Evolutionary conservation across 805 yeast species (phyloP), one percentile per base, ranked within the genome.

Genomic region (Wickerhamomyces ciferrii): DNA sequence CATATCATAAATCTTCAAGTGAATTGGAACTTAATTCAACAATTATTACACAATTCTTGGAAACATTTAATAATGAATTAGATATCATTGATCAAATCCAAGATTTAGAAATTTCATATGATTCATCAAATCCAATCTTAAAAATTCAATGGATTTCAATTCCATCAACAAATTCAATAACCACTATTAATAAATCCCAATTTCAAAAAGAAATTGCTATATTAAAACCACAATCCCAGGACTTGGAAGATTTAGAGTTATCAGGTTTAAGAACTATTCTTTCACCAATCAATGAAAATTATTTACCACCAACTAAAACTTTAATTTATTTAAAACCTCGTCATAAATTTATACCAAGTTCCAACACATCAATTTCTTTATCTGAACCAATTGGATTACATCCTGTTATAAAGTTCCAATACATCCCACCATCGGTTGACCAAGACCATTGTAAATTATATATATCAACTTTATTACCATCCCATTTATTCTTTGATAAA

Each of bases 401-500:
- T 48, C 76, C 76, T 41, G 58, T 58, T 8, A 18, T 71, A 0
- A 20, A 43, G 4, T 39, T 41, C 48, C 53, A 44, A 32, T 59
- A 31, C 9, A 27, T 19, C 20, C 20, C 44, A 25, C 24, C 37
- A 3, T 50, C 53, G 10, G 6, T 34, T 11, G 6, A 31, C 51
- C 47, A 14, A 34, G 55, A 52, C 1, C 47, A 55, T 4, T 80
- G 86, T 62, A 64, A 66, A 34, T 66, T 76, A 15, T 77, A 63
- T 50, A 59, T 72, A 25, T 65, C 66, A 50, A 58, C 74, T 24
- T 69, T 71, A 9, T 53, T 79, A 11, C 80, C 83, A 4, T 59
- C 62, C 5, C 63, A 66, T 17, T 45, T 79, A 19, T 78, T 81
- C 53, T 66, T 79, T n/a, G 85, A 80, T 61, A 67, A 67, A 55